A percentile compares a stretch with the other conserved stretches of the same genome.
Evolutionary conservation across 768 basidiomycete genomes (phyloP).

Genomic region (Agaricus subrufescens): DNA sequence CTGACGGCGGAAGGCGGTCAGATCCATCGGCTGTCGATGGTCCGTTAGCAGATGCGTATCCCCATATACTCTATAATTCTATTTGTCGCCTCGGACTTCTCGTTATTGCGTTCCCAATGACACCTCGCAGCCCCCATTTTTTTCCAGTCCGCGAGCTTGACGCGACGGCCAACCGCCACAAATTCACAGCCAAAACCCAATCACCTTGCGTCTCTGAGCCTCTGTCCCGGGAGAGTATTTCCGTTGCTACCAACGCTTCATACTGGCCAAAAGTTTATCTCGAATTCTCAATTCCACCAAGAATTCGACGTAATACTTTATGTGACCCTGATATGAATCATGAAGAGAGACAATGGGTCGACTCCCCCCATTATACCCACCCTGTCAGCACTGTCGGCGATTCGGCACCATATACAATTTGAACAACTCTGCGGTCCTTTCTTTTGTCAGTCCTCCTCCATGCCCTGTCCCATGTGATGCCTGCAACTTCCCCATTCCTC

Average conservation of each 20-base stretch:
- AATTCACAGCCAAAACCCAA: conserved; percentile 8
- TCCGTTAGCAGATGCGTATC: too few species aligned
- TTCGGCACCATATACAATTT: too few species aligned
- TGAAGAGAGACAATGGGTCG: too few species aligned
- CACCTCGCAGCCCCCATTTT: not conserved
- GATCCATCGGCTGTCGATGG: conserved; percentile 4
- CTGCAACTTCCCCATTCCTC: too few species aligned
- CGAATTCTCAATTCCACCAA: not conserved
- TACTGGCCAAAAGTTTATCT: not conserved
- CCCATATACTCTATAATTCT: conserved; percentile 1
- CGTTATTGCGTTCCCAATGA: not conserved
- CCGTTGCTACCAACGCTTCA: too few species aligned
- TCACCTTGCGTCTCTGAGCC: conserved; percentile 3
- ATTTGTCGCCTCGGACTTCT: conserved; percentile 9
- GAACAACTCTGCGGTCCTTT: too few species aligned
- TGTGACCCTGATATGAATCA: too few species aligned
- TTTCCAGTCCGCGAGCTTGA: conserved; percentile 7
- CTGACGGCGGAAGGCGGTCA: conserved; percentile 4
- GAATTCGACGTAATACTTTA: not conserved
- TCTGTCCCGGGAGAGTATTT: too few species aligned
- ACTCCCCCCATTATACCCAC: too few species aligned
- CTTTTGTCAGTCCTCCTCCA: too few species aligned
- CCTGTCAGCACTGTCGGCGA: too few species aligned
- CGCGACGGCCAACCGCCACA: conserved; percentile 8
- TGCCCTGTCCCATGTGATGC: too few species aligned